A percentile compares a stretch with the other conserved stretches of the same genome.
Conservation (phyloP, 2,329 filamentous ascomycete species). For the Furcasterigmium furcatum region DNA sequence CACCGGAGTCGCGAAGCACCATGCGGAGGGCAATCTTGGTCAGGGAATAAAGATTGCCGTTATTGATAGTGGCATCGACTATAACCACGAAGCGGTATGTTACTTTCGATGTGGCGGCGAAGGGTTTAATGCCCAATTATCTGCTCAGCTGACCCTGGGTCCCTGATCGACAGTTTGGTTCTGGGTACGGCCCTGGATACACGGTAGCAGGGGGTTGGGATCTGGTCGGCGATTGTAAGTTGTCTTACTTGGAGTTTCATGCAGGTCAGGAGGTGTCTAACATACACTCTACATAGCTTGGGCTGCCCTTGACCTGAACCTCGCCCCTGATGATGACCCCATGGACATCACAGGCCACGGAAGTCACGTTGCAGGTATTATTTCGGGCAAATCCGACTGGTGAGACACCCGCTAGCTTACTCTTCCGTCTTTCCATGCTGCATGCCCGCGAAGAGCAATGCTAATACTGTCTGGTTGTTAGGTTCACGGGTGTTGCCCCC, state of each 20-base stretch:
- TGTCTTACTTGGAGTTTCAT: background rate
- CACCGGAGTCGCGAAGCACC: slow-evolving; percentile 8
- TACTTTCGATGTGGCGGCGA: no score
- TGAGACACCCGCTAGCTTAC: no score
- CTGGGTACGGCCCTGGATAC: slow-evolving; percentile 39
- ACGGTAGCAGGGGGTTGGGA: slow-evolving; percentile 38
- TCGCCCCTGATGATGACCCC: slow-evolving; percentile 25
- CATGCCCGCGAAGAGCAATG: no score
- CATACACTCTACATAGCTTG: background rate
- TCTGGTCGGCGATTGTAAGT: slow-evolving; percentile 31
- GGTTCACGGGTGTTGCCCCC: slow-evolving; percentile 41
- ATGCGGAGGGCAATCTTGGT: slow-evolving; percentile 5
- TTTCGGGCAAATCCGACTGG: slow-evolving; percentile 39
- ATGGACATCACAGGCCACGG: slow-evolving; percentile 32
- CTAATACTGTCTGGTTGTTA: no score
- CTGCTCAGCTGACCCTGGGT: no score
- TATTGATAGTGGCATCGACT: slow-evolving; percentile 23
- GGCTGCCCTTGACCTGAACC: background rate
- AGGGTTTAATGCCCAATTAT: no score
- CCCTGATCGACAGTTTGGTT: slow-evolving; percentile 35
- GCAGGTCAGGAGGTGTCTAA: no score
- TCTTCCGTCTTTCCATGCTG: no score
- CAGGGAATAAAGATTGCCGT: slow-evolving; percentile 10
- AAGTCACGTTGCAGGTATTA: slow-evolving; percentile 43
- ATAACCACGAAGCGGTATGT: slow-evolving; percentile 36